phyloP scores from a whole-genome alignment of 2,329 filamentous ascomycete species.

The Penicillium oxalicum region DNA sequence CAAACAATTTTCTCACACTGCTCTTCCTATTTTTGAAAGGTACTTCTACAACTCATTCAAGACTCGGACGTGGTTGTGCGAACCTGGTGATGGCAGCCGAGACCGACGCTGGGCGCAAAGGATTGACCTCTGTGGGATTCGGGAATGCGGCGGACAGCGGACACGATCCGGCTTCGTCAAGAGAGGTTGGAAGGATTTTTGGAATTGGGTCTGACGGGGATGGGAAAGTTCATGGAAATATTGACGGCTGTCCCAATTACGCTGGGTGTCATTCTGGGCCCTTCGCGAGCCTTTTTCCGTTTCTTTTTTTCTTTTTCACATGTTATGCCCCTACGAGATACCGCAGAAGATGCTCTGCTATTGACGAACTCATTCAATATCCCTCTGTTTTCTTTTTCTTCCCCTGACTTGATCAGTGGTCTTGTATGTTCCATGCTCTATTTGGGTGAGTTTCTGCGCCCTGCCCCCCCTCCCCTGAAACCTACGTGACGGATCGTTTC shows the following conservation, averaged over 20 bases:
- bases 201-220: neutral
- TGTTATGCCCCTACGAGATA: slow-evolving; percentile 27
- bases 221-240: neutral
- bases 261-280: slow-evolving; percentile 13
- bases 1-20: no score
- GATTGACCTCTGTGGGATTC: no score
- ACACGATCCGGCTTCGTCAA: no score
- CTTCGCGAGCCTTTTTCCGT: slow-evolving; percentile 17
- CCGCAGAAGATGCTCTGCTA: slow-evolving; percentile 31
- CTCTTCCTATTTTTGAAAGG: no score
- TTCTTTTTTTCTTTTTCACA: slow-evolving; percentile 23
- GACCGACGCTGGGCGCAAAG: no score
- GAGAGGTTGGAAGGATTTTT: slow-evolving; percentile 3
- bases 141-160: no score
- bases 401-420: neutral
- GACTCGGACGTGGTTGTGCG: no score
- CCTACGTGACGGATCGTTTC: no score
- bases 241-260: slow-evolving; percentile 6
- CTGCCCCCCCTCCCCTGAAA: neutral
- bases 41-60: no score
- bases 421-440: neutral
- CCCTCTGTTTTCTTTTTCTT: slow-evolving; percentile 2
- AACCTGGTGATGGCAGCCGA: no score
- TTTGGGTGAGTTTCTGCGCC: neutral
- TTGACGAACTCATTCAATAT: slow-evolving; percentile 28